phyloP scores from a whole-genome alignment of 1,284 basidiomycete species.

The Rhodofomes roseus region DNA sequence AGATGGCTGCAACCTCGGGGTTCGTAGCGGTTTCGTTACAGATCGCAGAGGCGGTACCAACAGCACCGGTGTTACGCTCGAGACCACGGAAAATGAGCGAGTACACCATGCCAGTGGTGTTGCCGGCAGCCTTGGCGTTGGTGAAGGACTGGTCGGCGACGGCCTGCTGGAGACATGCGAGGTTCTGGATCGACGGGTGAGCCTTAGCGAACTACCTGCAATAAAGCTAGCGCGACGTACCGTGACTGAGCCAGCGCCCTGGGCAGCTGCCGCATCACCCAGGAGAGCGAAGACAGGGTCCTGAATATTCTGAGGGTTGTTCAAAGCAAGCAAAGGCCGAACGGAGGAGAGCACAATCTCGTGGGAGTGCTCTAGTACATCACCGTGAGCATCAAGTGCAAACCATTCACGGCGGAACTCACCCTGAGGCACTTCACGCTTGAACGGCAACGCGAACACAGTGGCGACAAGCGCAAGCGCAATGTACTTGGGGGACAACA shows the following conservation, averaged over 20 bases:
- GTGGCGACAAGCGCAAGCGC: slow-evolving; percentile 36
- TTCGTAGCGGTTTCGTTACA: slow-evolving; percentile 59
- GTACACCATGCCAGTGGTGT: slow-evolving; percentile 53
- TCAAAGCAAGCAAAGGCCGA: slow-evolving; percentile 39
- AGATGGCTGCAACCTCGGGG: slow-evolving; percentile 64
- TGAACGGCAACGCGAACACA: slow-evolving; percentile 40
- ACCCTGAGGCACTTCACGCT: slow-evolving; percentile 70
- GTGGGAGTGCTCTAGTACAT: slow-evolving; percentile 58
- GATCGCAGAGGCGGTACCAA: slow-evolving; percentile 45
- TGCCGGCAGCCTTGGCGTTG: slow-evolving; percentile 60
- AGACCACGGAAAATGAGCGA: slow-evolving; percentile 64
- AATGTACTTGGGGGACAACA: slow-evolving; percentile 41
- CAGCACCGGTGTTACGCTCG: slow-evolving; percentile 61
- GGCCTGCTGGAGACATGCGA: slow-evolving; percentile 63
- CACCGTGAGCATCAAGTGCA: background rate
- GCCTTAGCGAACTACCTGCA: background rate
- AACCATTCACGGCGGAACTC: slow-evolving; percentile 6
- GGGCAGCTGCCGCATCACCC: slow-evolving; percentile 56
- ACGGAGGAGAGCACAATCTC: slow-evolving; percentile 52
- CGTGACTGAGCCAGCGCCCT: slow-evolving; percentile 50
- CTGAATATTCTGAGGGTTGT: slow-evolving; percentile 58
- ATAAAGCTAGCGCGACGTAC: slow-evolving; percentile 26
- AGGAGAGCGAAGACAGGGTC: slow-evolving; percentile 67
- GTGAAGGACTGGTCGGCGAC: slow-evolving; percentile 68
- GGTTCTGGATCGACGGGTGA: slow-evolving; percentile 35